These are phyloP conservation scores for Aegle marmelos DNA, from an alignment of 345 rosid genomes.

Conservation along the genomic window DNA sequence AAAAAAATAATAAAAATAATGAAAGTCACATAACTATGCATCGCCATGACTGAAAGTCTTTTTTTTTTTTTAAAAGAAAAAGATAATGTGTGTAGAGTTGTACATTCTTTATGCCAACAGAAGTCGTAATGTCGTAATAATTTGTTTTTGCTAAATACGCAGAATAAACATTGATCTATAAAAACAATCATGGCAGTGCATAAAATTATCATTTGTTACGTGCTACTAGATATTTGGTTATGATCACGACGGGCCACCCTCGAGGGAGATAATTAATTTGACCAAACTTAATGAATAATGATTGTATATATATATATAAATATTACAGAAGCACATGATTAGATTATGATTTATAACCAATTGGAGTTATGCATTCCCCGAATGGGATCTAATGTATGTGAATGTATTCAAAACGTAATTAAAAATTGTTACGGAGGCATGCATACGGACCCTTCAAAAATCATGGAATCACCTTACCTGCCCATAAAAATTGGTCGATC, in stretches of 20 bases:
- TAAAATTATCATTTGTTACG: not conserved
- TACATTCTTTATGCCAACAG: too few species aligned
- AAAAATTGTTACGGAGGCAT: not conserved
- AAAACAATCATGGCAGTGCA: not conserved
- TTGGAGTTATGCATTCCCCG: not conserved
- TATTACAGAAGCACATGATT: not conserved
- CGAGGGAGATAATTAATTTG: not conserved
- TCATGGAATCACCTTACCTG: not conserved
- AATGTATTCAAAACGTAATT: too few species aligned
- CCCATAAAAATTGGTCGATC: not conserved
- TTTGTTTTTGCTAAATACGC: too few species aligned
- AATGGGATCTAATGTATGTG: too few species aligned
- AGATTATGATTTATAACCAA: not conserved
- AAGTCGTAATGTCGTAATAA: too few species aligned
- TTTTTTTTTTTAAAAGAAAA: too few species aligned
- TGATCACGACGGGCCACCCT: not conserved
- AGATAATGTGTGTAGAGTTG: too few species aligned
- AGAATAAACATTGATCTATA: not conserved
- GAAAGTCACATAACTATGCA: too few species aligned
- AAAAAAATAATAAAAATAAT: too few species aligned
- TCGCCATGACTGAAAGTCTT: too few species aligned
- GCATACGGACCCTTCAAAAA: not conserved
- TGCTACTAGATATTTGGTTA: not conserved
- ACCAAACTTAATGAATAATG: not conserved
- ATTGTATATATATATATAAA: not conserved